Conservation (phyloP, 352 stramenopile species). For the Globisporangium apiculatum region DNA sequence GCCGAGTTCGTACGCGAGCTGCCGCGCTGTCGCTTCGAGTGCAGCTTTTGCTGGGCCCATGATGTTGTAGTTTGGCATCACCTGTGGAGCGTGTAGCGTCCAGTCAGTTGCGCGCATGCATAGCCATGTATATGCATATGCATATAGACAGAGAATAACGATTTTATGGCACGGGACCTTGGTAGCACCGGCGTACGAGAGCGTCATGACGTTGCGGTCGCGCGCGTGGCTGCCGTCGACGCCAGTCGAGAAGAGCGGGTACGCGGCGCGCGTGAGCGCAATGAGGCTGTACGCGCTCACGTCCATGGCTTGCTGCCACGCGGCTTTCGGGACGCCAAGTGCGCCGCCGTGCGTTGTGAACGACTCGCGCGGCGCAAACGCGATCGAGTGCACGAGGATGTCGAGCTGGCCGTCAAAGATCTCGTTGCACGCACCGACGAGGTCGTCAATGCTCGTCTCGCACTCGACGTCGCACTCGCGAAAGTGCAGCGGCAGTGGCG, state of each 20-base stretch:
- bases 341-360: slow-evolving; percentile 47
- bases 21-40: slow-evolving; percentile 76
- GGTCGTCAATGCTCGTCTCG: slow-evolving; percentile 39
- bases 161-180: slow-evolving; percentile 17
- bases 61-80: slow-evolving; percentile 88
- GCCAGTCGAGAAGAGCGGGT: slow-evolving; percentile 40
- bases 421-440: slow-evolving; percentile 35
- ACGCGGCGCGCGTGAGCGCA: slow-evolving; percentile 52
- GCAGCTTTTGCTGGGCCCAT: slow-evolving; percentile 91
- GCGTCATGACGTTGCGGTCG: slow-evolving; percentile 74
- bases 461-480: slow-evolving; percentile 70
- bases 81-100: slow-evolving; percentile 14
- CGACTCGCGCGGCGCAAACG: slow-evolving; percentile 74
- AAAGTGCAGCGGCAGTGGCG: slow-evolving; percentile 30
- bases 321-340: slow-evolving; percentile 33
- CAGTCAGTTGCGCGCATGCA: no score
- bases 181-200: slow-evolving; percentile 83
- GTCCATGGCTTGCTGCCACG: slow-evolving; percentile 76
- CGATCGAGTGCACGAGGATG: slow-evolving; percentile 88
- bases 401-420: slow-evolving; percentile 63
- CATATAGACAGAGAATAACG: neutral
- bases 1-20: slow-evolving; percentile 80
- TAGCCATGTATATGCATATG: no score
- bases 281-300: slow-evolving; percentile 90
- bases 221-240: slow-evolving; percentile 2